Conservation (phyloP, 2,329 filamentous ascomycete genomes). For the Penicillium olsonii region DNA sequence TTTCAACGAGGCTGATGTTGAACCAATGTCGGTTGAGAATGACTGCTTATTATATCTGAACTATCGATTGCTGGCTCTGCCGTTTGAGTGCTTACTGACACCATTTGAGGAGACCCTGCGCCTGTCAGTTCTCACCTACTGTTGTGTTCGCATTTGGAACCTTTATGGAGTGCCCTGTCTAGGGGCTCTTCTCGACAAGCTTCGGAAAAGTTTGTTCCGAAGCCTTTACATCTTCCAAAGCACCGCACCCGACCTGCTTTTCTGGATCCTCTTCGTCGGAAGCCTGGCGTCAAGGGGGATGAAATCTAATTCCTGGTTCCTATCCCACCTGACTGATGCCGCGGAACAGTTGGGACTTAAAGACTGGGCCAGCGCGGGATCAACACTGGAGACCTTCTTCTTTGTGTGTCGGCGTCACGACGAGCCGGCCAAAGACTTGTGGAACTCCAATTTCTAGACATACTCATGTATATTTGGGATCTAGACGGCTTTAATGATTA, state of each 20-base stretch:
- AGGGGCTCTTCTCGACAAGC: slow-evolving; percentile 4
- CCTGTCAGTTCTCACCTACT: slow-evolving; percentile 12
- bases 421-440: slow-evolving; percentile 11
- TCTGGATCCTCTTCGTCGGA: slow-evolving; percentile 20
- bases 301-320: slow-evolving; percentile 15
- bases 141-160: slow-evolving; percentile 13
- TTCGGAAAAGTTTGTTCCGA: slow-evolving; percentile 8
- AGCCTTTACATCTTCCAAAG: not conserved
- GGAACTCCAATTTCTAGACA: slow-evolving; percentile 2
- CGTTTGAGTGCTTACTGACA: slow-evolving; percentile 1
- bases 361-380: slow-evolving; percentile 9
- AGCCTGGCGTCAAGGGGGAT: slow-evolving; percentile 18
- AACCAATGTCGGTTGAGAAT: slow-evolving; percentile 21
- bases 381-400: slow-evolving; percentile 14
- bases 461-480: not conserved
- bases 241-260: slow-evolving; percentile 11
- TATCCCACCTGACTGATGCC: slow-evolving; percentile 6
- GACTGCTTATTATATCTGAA: slow-evolving; percentile 16
- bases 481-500: not conserved
- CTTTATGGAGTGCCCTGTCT: slow-evolving; percentile 18
- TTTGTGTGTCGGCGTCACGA: slow-evolving; percentile 9
- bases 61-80: slow-evolving; percentile 8
- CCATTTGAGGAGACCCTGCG: slow-evolving; percentile 18
- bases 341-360: slow-evolving; percentile 8
- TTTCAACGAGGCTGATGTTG: not conserved